Evolutionary conservation across 2,329 filamentous ascomycete species (phyloP), one percentile per base, ranked within the genome.

Genomic region (Colletotrichum kahawae): DNA sequence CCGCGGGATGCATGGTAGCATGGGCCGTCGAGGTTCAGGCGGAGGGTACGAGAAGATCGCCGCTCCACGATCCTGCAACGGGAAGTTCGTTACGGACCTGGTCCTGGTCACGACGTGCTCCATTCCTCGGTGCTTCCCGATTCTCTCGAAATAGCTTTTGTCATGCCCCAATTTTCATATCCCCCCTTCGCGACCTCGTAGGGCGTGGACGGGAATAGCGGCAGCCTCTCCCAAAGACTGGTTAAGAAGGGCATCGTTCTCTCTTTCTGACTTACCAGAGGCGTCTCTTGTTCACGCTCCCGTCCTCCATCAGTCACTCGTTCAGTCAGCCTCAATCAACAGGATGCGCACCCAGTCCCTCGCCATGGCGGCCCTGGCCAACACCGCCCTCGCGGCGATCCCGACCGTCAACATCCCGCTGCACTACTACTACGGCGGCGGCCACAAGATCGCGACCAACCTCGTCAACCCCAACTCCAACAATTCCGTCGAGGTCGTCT

Each of bases 401-500:
- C 70, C 66, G n/a, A 34, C 43, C 31, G 66, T 70, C 34, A 64
- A 33, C 70, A 24, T 73, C 24, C 70, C 70, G 18, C 65, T 73
- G 65, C 70, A 73, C 66, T 73, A 73, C 70, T 70, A 73, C 66
- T 73, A 73, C 43, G 70, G 70, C 65, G 57, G 70, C 66, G 70
- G 70, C n/a, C 57, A 73, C 70, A 73, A 70, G 65, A 70, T 73
- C 57, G 65, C 70, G 10, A 73, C 70, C 57, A 70, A 70, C 21
- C 66, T 73, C 18, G 43, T 73, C 12, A 70, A 70, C 70, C 38
- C 70, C 14, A 43, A 21, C 33, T 36, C 65, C 33, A 57, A 64
- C 57, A 70, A 48, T 21, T 63, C 66, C n/a, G 59, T 73, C 59
- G 70, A 73, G 70, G 65, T 70, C 43, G 70, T 73, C 57, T 70